Conservation (phyloP, 768 basidiomycete species). For the Agaricus subrufescens region DNA sequence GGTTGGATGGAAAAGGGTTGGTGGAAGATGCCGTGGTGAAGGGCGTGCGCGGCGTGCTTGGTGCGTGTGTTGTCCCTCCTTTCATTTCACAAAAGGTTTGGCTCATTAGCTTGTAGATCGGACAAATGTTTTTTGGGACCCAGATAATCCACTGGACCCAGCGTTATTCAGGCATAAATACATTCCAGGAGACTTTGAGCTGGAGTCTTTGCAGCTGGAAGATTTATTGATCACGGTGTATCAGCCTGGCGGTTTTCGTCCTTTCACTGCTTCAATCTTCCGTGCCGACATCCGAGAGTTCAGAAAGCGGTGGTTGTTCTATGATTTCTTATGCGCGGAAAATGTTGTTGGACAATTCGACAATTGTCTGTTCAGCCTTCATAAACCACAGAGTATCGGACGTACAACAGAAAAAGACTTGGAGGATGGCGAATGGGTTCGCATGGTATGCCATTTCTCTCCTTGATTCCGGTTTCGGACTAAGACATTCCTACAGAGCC, state of each 20-base stretch:
- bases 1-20: constrained; percentile 95
- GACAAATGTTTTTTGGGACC: constrained; percentile 81
- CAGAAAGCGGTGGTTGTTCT: constrained; percentile 93
- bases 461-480: background rate
- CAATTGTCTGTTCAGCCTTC: constrained; percentile 94
- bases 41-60: constrained; percentile 91
- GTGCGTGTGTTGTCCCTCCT: constrained; percentile 36
- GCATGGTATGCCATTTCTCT: constrained; percentile 62
- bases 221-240: constrained; percentile 93
- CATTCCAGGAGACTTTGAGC: constrained; percentile 83
- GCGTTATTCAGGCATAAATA: constrained; percentile 72
- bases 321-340: constrained; percentile 92
- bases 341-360: constrained; percentile 97
- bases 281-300: constrained; percentile 81
- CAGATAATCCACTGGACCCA: constrained; percentile 75
- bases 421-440: constrained; percentile 77
- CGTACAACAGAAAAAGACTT: constrained; percentile 83
- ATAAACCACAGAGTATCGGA: constrained; percentile 94
- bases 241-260: constrained; percentile 89
- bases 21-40: constrained; percentile 88
- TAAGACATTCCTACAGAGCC: constrained; percentile 50
- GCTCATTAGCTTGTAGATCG: constrained; percentile 55
- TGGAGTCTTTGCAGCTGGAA: constrained; percentile 85
- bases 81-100: background rate
- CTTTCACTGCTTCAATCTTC: constrained; percentile 90